Evolutionary conservation across 305 asterid species (phyloP).

Genomic region (Solanum aculeatissimum): DNA sequence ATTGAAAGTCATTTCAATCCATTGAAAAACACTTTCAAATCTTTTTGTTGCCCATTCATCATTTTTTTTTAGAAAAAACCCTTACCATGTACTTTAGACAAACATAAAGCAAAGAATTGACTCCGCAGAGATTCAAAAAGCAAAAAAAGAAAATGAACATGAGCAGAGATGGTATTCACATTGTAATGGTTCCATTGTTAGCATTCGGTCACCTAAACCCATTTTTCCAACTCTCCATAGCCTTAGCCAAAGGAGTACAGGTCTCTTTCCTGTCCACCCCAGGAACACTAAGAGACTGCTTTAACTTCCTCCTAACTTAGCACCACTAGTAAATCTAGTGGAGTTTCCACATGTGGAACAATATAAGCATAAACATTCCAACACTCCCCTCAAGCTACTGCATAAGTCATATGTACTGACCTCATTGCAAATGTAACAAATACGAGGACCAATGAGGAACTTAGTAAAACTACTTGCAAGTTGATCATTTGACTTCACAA

Average conservation of each 20-base stretch:
- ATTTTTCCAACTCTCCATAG: neutral
- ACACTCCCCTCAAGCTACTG: neutral
- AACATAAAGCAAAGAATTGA: neutral
- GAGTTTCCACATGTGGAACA: neutral
- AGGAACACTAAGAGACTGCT: neutral
- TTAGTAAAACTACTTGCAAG: neutral
- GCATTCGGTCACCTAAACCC: conserved; percentile 20
- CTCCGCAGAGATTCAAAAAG: neutral
- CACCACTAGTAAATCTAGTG: neutral
- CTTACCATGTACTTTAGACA: neutral
- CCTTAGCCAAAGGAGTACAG: conserved; percentile 14
- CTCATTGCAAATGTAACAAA: neutral
- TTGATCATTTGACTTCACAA: neutral
- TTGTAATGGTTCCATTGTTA: conserved; percentile 15
- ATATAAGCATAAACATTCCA: neutral
- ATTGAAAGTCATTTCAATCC: too few species aligned
- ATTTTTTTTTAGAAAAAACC: too few species aligned
- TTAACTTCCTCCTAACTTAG: neutral
- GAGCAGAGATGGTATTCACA: neutral
- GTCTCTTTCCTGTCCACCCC: conserved; percentile 1
- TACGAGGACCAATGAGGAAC: neutral
- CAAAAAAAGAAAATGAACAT: neutral
- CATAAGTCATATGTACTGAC: neutral
- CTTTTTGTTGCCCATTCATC: too few species aligned
- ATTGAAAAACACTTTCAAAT: too few species aligned